Evolutionary conservation across 306 rosid species (phyloP).

Genomic region (Crotalaria pallida): DNA sequence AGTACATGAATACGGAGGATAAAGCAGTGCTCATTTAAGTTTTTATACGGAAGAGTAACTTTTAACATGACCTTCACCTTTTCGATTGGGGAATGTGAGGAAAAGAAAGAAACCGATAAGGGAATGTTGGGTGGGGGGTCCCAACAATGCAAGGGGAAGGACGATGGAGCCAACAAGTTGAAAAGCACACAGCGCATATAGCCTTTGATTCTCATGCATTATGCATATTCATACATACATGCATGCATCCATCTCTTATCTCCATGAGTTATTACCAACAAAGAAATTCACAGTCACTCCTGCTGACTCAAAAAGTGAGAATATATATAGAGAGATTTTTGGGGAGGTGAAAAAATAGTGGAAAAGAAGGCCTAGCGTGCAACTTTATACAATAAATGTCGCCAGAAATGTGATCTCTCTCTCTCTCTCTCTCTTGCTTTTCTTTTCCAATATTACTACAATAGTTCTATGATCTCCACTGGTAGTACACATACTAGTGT

Average conservation of each 20-base stretch:
- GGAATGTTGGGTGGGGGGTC: constrained; percentile 19
- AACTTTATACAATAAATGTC: constrained; percentile 52
- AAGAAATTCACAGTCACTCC: constrained; percentile 18
- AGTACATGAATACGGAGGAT: not conserved
- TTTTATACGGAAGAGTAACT: no score
- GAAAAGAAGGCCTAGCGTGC: constrained; percentile 55
- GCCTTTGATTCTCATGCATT: not conserved
- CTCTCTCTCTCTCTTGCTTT: not conserved
- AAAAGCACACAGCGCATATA: not conserved
- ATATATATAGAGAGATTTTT: not conserved
- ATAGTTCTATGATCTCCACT: constrained; percentile 14
- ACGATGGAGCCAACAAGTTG: constrained; percentile 25
- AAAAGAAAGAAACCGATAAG: not conserved
- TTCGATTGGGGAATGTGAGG: constrained; percentile 29
- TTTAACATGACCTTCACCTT: not conserved
- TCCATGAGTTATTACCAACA: constrained; percentile 4
- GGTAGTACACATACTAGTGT: not conserved
- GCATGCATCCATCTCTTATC: not conserved
- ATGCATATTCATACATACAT: no score
- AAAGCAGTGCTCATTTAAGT: not conserved
- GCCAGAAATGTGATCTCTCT: constrained; percentile 8
- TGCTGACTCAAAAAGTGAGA: constrained; percentile 29
- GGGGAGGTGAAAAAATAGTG: constrained; percentile 22
- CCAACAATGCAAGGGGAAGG: not conserved
- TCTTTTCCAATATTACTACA: constrained; percentile 2